Evolutionary conservation across 495 filamentous ascomycete species (phyloP), one percentile per base, ranked within the genome.

Genomic region (Thermochaetoides thermophila): DNA sequence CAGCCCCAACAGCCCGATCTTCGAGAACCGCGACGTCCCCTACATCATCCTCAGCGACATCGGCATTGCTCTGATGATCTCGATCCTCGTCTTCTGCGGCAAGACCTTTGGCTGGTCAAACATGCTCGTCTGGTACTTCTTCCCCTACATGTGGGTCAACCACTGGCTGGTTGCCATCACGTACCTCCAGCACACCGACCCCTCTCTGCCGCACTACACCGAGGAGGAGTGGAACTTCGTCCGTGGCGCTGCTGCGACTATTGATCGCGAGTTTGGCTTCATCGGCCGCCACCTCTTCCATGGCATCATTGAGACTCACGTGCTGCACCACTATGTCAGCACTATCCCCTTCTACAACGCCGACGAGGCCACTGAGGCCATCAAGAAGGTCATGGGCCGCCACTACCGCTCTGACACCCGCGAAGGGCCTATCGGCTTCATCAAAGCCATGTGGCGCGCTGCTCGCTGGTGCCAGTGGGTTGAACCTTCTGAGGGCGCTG

Each of bases 111-210:
- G 91, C 50, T 86, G 75, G 71, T 48, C 66, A 42, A 94, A 92
- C 59, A 61, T 96, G 48, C 58, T 78, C 17, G 77, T 97, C 26
- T 96, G 89, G 86, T 97, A 96, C 57, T 74, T 81, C 49, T 48
- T 91, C 36, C 89, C 89, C 7, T 97, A 95, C 56, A 64, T 96
- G 42, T 95, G 87, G 87, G 89, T 96, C 16, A 92, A 97, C 71
- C 87, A 96, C 73, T 97, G 89, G 79, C 73, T 84, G 34, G 78
- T 84, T 38, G 76, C 77, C 44, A 82, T 84, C 56, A 93, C 84
- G 36, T 93, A 74, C 64, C 75, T 93, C 25, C 84, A 93, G 53
- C 84, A 93, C 66, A 91, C 83, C 37, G 81, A 93, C 53, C 80
- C 79, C 4, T 64, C 72, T 4, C 70, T 91, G 27, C 81, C 84